phyloP scores from a whole-genome alignment of 2,329 filamentous ascomycete species.

The Verticillium klebahnii region DNA sequence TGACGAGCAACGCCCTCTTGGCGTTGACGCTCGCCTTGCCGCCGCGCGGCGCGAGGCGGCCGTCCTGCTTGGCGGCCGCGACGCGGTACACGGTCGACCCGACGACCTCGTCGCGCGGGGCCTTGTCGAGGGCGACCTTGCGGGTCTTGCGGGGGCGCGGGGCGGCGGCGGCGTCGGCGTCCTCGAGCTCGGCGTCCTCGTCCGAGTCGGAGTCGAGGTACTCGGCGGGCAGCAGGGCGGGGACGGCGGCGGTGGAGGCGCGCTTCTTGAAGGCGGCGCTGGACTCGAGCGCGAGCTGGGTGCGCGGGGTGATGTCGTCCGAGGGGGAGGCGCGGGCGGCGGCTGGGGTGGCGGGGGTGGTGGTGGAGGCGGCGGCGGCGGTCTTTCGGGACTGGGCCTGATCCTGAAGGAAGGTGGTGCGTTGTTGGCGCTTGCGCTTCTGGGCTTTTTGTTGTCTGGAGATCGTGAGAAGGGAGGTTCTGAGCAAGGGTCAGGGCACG shows the following conservation, averaged over 20 bases:
- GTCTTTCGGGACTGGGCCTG: slow-evolving; percentile 48
- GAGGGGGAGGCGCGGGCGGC: slow-evolving; percentile 8
- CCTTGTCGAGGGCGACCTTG: slow-evolving; percentile 31
- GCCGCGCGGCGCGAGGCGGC: slow-evolving; percentile 42
- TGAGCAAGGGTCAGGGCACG: background rate
- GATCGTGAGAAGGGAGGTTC: background rate
- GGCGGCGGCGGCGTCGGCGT: slow-evolving; percentile 15
- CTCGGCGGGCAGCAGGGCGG: slow-evolving; percentile 46
- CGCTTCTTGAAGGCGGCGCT: background rate
- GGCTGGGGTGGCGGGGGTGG: background rate
- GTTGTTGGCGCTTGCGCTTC: slow-evolving; percentile 52
- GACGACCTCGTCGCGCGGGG: slow-evolving; percentile 41
- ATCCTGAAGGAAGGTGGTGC: slow-evolving; percentile 48
- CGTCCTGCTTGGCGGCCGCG: slow-evolving; percentile 33
- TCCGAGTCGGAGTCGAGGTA: slow-evolving; percentile 47
- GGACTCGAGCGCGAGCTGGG: slow-evolving; percentile 4
- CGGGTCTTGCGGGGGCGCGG: slow-evolving; percentile 32
- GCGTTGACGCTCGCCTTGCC: slow-evolving; percentile 35
- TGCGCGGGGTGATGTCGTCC: slow-evolving; percentile 12
- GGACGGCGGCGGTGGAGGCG: slow-evolving; percentile 20
- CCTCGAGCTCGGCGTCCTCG: slow-evolving; percentile 18
- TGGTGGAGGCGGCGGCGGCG: background rate
- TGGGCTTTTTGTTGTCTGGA: slow-evolving; percentile 44
- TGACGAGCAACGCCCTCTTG: slow-evolving; percentile 40
- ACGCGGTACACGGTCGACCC: slow-evolving; percentile 52